Evolutionary conservation across 2,329 filamentous ascomycete species (phyloP), one percentile per base, ranked within the genome.

Genomic region (Coniochaeta hoffmannii): DNA sequence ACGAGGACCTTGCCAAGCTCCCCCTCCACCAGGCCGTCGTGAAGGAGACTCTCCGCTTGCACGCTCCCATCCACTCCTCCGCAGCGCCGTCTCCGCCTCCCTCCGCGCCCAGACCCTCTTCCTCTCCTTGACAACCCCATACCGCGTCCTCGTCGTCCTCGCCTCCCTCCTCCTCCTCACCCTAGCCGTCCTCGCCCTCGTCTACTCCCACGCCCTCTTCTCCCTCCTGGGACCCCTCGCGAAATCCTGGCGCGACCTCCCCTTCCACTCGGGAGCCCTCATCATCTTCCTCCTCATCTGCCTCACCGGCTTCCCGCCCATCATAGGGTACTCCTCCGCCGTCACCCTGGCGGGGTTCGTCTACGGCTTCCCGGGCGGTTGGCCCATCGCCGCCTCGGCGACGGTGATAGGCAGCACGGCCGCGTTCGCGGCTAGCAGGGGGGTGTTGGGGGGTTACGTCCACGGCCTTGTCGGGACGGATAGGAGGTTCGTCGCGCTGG

Each of bases 11-110:
- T n/a, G n/a, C 86, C 62, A 87, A 87, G 70, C 81, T 97, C 32
- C 84, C 90, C 51, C 82, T 97, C 19, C 89, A 96, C 76, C 80
- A 86, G 64, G 87, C 90, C 64, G 86, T 95, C 60, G 81, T 97
- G 73, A 94, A 93, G 76, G 92, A 97, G 74, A 96, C 92, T 2
- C 86, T 97, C 36, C 88, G 92, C 60, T 78, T 97, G 15, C 89
- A 97, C 70, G 88, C 91, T 1, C 92, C 92, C n/a, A n/a, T n/a
- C n/a, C n/a, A n/a, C n/a, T n/a, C n/a, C n/a, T 75, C 58, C 69
- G 67, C 44, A 71, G 69, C 17, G 71, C 73, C 50, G 66, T 73
- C 56, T 71, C 76, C 60, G 63, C 78, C 32, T 74, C 76, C 57
- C 69, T 71, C 61, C 68, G 76, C 57, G 66, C 75, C 28, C 52